Evolutionary conservation across 2,329 filamentous ascomycete genomes (phyloP).

Genomic region (Venturiaceae sp.): DNA sequence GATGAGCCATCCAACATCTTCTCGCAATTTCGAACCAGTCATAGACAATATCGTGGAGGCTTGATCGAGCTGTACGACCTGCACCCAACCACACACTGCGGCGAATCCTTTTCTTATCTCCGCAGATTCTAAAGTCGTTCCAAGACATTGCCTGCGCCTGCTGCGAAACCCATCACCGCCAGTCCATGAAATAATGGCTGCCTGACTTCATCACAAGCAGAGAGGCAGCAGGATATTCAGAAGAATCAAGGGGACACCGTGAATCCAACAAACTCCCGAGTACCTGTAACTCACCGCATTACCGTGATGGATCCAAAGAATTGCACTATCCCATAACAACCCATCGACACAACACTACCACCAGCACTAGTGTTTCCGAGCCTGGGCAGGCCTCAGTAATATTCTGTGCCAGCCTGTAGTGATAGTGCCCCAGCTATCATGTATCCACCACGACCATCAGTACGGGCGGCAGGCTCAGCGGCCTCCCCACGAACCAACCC

Average conservation of each 20-base stretch:
- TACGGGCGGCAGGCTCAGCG: conserved; percentile 1
- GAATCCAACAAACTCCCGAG: background rate
- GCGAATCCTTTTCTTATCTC: background rate
- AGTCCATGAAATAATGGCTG: background rate
- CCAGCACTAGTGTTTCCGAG: background rate
- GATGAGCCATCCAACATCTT: too few relatives aligned
- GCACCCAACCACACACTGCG: too few relatives aligned
- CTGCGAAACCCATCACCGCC: conserved; percentile 1
- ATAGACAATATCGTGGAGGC: too few relatives aligned
- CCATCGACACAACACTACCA: background rate
- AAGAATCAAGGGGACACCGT: background rate
- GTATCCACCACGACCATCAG: conserved; percentile 3
- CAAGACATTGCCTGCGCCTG: background rate
- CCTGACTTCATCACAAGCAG: conserved; percentile 1
- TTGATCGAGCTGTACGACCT: too few relatives aligned
- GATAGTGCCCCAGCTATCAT: background rate
- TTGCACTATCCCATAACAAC: background rate
- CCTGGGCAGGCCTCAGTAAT: background rate
- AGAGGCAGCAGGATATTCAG: background rate
- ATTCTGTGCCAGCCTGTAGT: background rate
- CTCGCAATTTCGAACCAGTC: background rate
- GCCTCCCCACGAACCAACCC: conserved; percentile 8
- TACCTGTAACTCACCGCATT: background rate
- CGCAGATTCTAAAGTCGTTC: too few relatives aligned
- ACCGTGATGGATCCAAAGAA: conserved; percentile 1